Evolutionary conservation across 768 basidiomycete species (phyloP).

Genomic region (Galerina marginata): DNA sequence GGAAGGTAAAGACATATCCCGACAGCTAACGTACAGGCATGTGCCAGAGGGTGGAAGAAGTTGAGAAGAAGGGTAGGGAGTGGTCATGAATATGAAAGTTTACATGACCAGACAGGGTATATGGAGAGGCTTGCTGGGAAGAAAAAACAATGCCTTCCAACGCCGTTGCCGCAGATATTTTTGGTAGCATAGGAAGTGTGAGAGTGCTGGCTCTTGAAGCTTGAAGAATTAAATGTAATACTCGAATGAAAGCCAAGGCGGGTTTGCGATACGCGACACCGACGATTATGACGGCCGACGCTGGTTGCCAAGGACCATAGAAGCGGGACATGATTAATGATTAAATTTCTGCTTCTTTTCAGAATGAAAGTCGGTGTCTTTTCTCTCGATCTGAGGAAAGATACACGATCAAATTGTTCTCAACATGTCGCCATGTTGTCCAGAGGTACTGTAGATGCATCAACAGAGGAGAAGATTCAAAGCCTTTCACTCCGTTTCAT

Average conservation of each 20-base stretch:
- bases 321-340: too few species aligned
- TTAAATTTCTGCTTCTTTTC: too few species aligned
- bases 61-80: neutral
- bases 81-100: neutral
- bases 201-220: neutral
- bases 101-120: neutral
- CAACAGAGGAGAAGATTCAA: too few species aligned
- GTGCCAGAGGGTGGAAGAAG: too few species aligned
- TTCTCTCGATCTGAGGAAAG: neutral
- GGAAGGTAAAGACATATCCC: neutral
- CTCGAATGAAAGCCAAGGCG: too few species aligned
- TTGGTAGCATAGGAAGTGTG: neutral
- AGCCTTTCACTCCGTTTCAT: neutral
- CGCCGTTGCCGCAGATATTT: too few species aligned
- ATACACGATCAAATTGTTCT: neutral
- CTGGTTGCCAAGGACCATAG: constrained; percentile 1
- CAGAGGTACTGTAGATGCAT: too few species aligned
- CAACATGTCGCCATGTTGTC: too few species aligned
- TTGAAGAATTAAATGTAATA: too few species aligned
- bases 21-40: too few species aligned
- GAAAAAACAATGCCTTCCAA: neutral
- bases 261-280: neutral
- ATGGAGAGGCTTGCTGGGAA: neutral
- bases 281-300: constrained; percentile 3
- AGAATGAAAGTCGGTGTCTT: too few species aligned